Evolutionary conservation across 73 alveolate genomes (phyloP), one percentile per base, ranked within the genome.

Genomic region (Paramecium octaurelia): DNA sequence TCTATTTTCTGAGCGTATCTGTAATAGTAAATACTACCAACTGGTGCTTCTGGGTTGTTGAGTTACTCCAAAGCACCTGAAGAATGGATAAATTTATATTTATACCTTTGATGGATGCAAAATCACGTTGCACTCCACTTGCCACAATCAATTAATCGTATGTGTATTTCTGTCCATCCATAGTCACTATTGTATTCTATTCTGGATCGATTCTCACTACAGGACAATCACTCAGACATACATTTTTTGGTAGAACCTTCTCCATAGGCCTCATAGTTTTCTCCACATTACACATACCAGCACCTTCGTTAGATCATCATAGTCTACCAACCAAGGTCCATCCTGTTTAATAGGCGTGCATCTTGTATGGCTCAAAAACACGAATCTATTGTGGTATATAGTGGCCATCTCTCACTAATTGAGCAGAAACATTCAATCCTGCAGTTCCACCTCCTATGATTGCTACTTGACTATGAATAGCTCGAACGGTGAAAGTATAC

Each of bases 361-460:
- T 38, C 8, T 46, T 48, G 11, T 93, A 20, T 11, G 98, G 98
- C 50, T 96, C 99, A 83, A 96, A 80, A 16, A 96, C 93, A 14
- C 93, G 69, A 57, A 96, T 96, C 20, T 96, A 94, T 14, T 92
- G 46, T 23, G 92, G 86, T 1, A 40, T 38, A 68, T 94, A 50
- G 57, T 89, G 88, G 8, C 95, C 95, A 36, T 93, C 71, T 23
- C 83, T 80, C 29, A 86, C 91, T 7, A 96, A 91, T 46, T 96
- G 89, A 4, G 97, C 93, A 34, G 96, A 75, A n/a, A 92, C 76
- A 14, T 96, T 86, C 86, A 85, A 27, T 43, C 98, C 96, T 14
- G 96, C 98, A 1, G 97, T 54, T 9, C 99, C 99, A 16, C 97
- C 99, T 14, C 99, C 99, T 50, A 96, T 95, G 43, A 96, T 85